phyloP scores from a whole-genome alignment of 2,329 filamentous ascomycete species.

The Eutypa lata region DNA sequence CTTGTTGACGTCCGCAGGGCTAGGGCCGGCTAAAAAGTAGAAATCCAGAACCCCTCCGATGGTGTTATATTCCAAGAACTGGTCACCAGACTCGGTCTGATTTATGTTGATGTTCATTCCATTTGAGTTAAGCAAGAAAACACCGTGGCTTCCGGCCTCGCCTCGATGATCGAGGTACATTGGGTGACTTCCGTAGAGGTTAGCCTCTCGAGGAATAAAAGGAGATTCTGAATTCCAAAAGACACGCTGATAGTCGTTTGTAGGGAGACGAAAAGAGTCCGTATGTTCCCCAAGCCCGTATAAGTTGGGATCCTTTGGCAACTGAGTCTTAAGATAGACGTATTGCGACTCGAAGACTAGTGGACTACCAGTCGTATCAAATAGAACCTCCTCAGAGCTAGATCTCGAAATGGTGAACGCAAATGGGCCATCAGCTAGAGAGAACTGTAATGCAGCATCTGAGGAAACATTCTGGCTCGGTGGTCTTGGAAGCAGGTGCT shows the following conservation, averaged over 20 bases:
- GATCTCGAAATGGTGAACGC: conserved; percentile 57
- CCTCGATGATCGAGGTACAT: conserved; percentile 71
- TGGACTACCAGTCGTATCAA: conserved; percentile 45
- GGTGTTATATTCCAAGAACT: conserved; percentile 67
- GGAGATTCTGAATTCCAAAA: conserved; percentile 61
- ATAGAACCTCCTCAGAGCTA: conserved; percentile 50
- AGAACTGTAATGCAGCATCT: conserved; percentile 40
- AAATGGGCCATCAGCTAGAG: conserved; percentile 52
- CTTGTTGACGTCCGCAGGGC: conserved; percentile 43
- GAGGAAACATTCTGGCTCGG: conserved; percentile 11
- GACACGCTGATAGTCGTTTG: conserved; percentile 56
- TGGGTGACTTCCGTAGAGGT: conserved; percentile 74
- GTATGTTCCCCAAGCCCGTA: conserved; percentile 64
- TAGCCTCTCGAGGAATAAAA: conserved; percentile 43
- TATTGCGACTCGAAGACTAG: conserved; percentile 36
- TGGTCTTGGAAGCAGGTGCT: conserved; percentile 19
- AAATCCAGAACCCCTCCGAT: conserved; percentile 64
- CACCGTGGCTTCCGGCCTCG: conserved; percentile 46
- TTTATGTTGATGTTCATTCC: conserved; percentile 58
- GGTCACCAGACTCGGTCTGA: conserved; percentile 36
- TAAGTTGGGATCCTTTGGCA: conserved; percentile 55
- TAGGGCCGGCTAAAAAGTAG: conserved; percentile 49
- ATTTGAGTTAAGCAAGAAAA: conserved; percentile 60
- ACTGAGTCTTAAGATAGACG: conserved; percentile 53
- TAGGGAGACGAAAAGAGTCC: conserved; percentile 55